Base-by-base conservation (phyloP, 495 filamentous ascomycete species). In the Daldinia loculata region DNA sequence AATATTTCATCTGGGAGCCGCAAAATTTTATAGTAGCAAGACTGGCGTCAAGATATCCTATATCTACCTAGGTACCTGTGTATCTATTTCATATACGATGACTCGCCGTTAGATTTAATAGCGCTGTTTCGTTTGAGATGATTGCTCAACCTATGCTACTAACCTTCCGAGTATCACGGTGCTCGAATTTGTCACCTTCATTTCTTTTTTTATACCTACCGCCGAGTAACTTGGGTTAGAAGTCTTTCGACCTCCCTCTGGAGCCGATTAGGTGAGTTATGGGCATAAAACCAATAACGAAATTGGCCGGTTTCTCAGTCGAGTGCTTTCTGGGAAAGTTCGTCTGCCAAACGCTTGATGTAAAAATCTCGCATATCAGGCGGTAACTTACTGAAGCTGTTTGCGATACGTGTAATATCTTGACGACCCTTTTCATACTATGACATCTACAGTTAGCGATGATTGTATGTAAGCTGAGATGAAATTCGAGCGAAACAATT, bases 341-440 rank as follows among this genome's bases (percentile, higher is more conserved):
- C 94, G 56, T 89, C 85, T 3, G 85, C 93, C 63, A 97, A 79
- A 64, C 92, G 85, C 74, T 88, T 79, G 64, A 96, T 71, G 80
- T 97, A 96, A 74, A 97, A 96, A 50, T 82, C 82, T 39, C 84
- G 85, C 70, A 90, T 88, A 63, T 91, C 89, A 62, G 76, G 71
- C 36, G 93, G 91, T 52, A 95, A 59, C 29, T 83, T 84, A 26
- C 87, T 83, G 74, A 97, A 95, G 8, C 85, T 84, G 70, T 88
- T 89, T 1, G 80, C 78, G 30, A 97, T 90, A 66, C 85, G 89
- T 19, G 86, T 85, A 12, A 96, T 76, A 70, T 93, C 92, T 56
- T 85, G 83, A 32, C 95, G 84, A 2, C 90, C 91, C 71, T 91
- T 93, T 78, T 95, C 92, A 72, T 95, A 97, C 70, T 73, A 7